phyloP scores from a whole-genome alignment of 306 rosid genomes.

The Gleditsia sinensis region DNA sequence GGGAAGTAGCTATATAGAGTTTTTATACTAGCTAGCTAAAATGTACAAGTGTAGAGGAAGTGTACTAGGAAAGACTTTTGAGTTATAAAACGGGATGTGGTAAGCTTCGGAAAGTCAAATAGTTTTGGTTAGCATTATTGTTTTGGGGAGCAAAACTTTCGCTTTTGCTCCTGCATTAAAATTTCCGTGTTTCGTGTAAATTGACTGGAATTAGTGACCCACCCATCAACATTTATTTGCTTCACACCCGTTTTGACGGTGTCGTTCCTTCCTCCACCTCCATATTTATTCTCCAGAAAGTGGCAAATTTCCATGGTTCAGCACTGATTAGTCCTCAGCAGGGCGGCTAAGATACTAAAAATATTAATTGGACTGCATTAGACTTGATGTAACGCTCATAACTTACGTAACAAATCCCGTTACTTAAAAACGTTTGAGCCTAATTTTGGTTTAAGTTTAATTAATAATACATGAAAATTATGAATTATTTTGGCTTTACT shows the following conservation, averaged over 20 bases:
- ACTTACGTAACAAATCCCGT: neutral
- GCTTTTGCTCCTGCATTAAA: neutral
- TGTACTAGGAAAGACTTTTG: neutral
- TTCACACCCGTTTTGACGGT: constrained; percentile 31
- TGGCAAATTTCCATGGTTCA: too few relatives aligned
- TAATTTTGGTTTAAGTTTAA: neutral
- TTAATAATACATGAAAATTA: too few relatives aligned
- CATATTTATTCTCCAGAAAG: neutral
- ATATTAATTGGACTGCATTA: neutral
- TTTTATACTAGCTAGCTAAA: neutral
- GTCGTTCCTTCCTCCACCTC: constrained; percentile 4
- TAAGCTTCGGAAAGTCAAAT: neutral
- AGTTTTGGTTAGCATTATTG: too few relatives aligned
- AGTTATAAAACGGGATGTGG: neutral
- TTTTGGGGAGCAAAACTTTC: neutral
- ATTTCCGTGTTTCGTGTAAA: constrained; percentile 11
- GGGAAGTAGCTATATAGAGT: neutral
- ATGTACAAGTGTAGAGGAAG: neutral
- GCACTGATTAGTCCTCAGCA: neutral
- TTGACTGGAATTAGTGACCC: constrained; percentile 28
- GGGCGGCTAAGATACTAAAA: neutral
- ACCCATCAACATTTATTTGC: constrained; percentile 33
- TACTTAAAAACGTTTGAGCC: too few relatives aligned
- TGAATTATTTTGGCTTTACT: too few relatives aligned
- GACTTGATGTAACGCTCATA: neutral